Evolutionary conservation across 352 stramenopile genomes (phyloP), one percentile per base, ranked within the genome.

Genomic region (Pythium vanterpoolii): DNA sequence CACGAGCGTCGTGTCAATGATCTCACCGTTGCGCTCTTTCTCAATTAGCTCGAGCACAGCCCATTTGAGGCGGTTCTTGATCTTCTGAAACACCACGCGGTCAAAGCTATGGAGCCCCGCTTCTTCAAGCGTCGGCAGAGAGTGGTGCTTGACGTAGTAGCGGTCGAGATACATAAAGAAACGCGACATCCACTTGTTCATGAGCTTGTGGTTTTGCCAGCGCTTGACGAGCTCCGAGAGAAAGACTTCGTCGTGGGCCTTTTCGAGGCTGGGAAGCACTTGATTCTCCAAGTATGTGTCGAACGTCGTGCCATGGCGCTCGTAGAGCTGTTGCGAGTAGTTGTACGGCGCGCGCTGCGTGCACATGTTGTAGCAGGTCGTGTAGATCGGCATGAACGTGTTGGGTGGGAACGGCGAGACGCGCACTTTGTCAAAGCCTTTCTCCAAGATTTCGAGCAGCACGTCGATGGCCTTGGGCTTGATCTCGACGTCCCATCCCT

Each of bases 131-230:
- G 95, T 98, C 51, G 96, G 96, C 19, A 99, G 79, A 64, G 81
- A 97, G 72, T 99, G 96, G 80, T 99, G 97, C 77, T 98, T 95
- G 56, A 98, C 90, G 74, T 98, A 98, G 76, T 98, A 98, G 27
- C 94, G 84, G 73, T 99, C 96, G n/a, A 99, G 74, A 77, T 99
- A 99, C 77, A 98, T 99, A 74, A 99, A 99, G 74, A 99, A 99
- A 64, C 97, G 97, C 50, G 92, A 82, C 83, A 99, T 98, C 98
- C 98, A 99, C 78, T 99, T 98, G 86, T 99, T 99, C 97, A 99
- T 99, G 73, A 99, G 98, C 74, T 99, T 98, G 83, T 99, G 97
- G 76, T 99, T 98, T 39, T 89, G 82, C 97, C 97, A 99, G 46
- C 97, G 95, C 60, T 94, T 88, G 44, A 98, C 93, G 24, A 99